Conservation (phyloP, 140 eudicot genomes). For the Oenanthe javanica region DNA sequence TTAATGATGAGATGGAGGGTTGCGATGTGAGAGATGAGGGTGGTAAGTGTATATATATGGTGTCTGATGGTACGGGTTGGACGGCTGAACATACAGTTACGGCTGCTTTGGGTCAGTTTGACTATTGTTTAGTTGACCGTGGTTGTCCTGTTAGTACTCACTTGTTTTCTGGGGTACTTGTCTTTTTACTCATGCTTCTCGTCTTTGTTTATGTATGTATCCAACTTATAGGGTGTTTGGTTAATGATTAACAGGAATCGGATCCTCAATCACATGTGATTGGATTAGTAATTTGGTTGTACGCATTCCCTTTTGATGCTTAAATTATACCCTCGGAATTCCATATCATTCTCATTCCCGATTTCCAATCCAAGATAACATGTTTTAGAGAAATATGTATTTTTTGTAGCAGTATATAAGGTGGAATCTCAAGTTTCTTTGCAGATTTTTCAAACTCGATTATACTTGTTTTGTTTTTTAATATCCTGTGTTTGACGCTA, state of each 20-base stretch:
- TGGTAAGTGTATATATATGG: conserved; percentile 70
- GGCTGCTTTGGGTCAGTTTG: conserved; percentile 91
- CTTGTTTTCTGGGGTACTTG: conserved; percentile 72
- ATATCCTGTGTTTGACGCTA: background rate
- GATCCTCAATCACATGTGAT: no score
- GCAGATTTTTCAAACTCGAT: background rate
- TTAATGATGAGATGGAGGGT: background rate
- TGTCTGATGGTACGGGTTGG: conserved; percentile 99
- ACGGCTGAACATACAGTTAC: conserved; percentile 84
- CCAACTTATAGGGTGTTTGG: no score
- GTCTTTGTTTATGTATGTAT: no score
- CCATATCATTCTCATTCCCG: no score
- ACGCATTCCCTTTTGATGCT: no score
- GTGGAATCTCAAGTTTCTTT: background rate
- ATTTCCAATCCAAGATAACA: no score
- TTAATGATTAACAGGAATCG: no score
- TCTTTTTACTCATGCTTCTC: no score
- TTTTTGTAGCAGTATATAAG: background rate
- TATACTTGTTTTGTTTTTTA: background rate
- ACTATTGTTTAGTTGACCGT: conserved; percentile 74
- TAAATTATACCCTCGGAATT: no score
- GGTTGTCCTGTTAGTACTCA: conserved; percentile 82
- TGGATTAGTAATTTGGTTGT: no score
- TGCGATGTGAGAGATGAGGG: conserved; percentile 17
- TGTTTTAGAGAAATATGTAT: no score